phyloP scores from a whole-genome alignment of 192 early-diverging fungal species.

The Phlyctochytrium bullatum region DNA sequence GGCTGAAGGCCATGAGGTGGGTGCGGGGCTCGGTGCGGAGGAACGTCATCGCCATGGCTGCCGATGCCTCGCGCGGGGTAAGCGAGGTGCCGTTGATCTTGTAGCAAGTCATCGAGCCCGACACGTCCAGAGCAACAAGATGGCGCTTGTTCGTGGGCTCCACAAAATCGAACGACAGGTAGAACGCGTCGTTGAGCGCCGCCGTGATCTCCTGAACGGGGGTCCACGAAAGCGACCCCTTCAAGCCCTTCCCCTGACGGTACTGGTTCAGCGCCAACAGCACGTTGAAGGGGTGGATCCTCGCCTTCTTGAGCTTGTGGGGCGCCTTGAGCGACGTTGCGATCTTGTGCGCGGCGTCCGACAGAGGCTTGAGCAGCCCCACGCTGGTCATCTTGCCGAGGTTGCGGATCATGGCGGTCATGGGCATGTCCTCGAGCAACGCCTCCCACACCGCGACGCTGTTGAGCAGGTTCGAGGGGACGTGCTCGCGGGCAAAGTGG shows the following conservation, averaged over 20 bases:
- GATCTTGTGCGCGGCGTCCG: background rate
- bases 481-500: background rate
- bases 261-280: slow-evolving; percentile 23
- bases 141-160: slow-evolving; percentile 2
- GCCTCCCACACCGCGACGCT: slow-evolving; percentile 1
- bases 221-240: slow-evolving; percentile 25
- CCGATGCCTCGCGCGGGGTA: slow-evolving; percentile 7
- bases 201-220: slow-evolving; percentile 6
- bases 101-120: slow-evolving; percentile 20
- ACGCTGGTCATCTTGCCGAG: slow-evolving; percentile 19
- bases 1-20: slow-evolving; percentile 17
- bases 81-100: background rate
- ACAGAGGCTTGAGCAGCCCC: slow-evolving; percentile 17
- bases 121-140: slow-evolving; percentile 28
- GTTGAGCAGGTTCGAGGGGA: slow-evolving; percentile 1
- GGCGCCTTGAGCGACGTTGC: background rate
- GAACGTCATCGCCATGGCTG: slow-evolving; percentile 23
- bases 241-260: slow-evolving; percentile 8
- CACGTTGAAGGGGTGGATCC: slow-evolving; percentile 29
- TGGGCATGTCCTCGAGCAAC: background rate
- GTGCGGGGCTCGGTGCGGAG: background rate
- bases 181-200: slow-evolving; percentile 15
- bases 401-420: slow-evolving; percentile 31
- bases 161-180: slow-evolving; percentile 20
- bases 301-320: slow-evolving; percentile 16